Evolutionary conservation across 805 yeast species (phyloP), one percentile per base, ranked within the genome.

Genomic region (Tetrapisispora taiwanensis): DNA sequence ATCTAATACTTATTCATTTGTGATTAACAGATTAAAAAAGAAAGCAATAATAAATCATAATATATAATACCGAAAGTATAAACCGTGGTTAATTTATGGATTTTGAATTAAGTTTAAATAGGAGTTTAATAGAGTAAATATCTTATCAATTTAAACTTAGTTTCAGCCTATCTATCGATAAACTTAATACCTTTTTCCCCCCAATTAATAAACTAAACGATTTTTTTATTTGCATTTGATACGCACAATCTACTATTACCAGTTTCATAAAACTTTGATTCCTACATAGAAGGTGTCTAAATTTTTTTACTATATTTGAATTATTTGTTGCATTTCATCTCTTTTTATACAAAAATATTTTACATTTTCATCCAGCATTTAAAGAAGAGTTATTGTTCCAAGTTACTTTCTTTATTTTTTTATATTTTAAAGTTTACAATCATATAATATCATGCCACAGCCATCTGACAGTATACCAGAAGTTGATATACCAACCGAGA

Each of bases 401-500:
- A 6, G 4, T 28, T 12, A 7, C n/a, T 28, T 28, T 28, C n/a
- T 28, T 28, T 14, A 14, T 13, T 14, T 7, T 12, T 12, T n/a
- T 14, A 6, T 28, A 10, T 12, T 28, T 12, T 14, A 28, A 28
- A 12, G 10, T 12, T 12, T 28, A 6, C 4, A 28, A 28, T 7
- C 5, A 28, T 28, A 28, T 28, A 12, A 27, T 27, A 27, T 18
- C 12, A 39, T 39, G 42, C 7, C 30, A 10, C 5, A 36, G n/a
- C 24, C 27, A 15, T 27, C 34, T 19, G 39, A 22, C 34, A 22
- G 36, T 30, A 36, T 48, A 24, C 55, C 55, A 42, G 61, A 56
- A 41, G 43, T 60, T 6, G 63, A 60, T 44, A 43, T 60, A 8
- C 65, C 65, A 10, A 47, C 54, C 8, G 47, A 48, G 28, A 34